Evolutionary conservation across 441 rosid genomes (phyloP).

Genomic region (Brassica balearica): DNA sequence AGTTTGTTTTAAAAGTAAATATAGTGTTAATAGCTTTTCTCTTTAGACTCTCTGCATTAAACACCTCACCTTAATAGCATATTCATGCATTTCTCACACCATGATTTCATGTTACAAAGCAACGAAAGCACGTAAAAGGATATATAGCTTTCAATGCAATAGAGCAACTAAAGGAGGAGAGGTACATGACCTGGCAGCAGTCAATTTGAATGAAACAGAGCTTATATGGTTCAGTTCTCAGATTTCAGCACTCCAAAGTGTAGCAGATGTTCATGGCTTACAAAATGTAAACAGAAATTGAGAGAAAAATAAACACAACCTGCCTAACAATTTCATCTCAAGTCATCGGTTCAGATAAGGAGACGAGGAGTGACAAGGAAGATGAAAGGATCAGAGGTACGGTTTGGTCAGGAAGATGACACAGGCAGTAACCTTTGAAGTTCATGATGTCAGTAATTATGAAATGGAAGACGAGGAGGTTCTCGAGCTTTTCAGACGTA

Average conservation of each 20-base stretch:
- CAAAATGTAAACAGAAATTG: neutral
- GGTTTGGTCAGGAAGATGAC: neutral
- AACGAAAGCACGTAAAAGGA: neutral
- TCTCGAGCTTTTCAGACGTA: constrained; percentile 37
- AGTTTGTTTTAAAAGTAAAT: too few relatives aligned
- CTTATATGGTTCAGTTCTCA: neutral
- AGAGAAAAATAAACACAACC: neutral
- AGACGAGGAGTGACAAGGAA: constrained; percentile 21
- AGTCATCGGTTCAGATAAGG: neutral
- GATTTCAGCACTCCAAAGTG: neutral
- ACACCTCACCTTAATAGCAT: too few relatives aligned
- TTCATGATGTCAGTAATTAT: constrained; percentile 17
- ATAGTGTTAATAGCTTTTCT: too few relatives aligned
- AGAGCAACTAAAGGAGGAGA: neutral
- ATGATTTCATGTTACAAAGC: too few relatives aligned
- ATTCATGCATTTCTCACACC: too few relatives aligned
- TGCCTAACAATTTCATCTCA: neutral
- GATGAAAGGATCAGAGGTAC: constrained; percentile 22
- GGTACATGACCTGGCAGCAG: neutral
- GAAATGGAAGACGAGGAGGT: constrained; percentile 38
- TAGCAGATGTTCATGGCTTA: neutral
- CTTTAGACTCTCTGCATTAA: too few relatives aligned
- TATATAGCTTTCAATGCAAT: neutral
- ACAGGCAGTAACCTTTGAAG: neutral
- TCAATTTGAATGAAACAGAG: neutral